Percentiles rank a stretch among this genome's conserved stretches.
Conservation (phyloP, 495 filamentous ascomycete species). For the Aspergillus nidulans region DNA sequence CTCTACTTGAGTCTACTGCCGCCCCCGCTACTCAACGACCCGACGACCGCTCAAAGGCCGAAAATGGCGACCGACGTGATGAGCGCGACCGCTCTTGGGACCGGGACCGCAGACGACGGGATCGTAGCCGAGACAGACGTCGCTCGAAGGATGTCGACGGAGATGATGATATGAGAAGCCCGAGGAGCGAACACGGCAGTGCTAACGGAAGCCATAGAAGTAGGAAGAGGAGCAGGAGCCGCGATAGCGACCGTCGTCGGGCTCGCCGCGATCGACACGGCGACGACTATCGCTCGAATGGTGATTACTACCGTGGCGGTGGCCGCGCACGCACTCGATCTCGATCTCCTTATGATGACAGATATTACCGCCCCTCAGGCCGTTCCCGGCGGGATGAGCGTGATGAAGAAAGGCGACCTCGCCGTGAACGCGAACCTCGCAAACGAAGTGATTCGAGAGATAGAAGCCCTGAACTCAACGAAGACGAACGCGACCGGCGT, state of each 20-base stretch:
- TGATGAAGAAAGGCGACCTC: conserved; percentile 47
- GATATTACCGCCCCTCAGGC: conserved; percentile 72
- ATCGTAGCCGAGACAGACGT: conserved; percentile 64
- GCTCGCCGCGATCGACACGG: conserved; percentile 73
- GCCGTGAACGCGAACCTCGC: conserved; percentile 54
- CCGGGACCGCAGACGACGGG: conserved; percentile 54
- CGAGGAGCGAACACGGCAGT: conserved; percentile 74
- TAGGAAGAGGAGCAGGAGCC: conserved; percentile 77
- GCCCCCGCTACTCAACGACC: conserved; percentile 53
- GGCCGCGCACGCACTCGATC: conserved; percentile 68
- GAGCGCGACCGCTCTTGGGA: conserved; percentile 56
- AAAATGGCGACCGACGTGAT: conserved; percentile 52
- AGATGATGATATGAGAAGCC: conserved; percentile 66
- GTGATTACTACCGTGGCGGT: conserved; percentile 72
- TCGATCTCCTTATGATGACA: conserved; percentile 66
- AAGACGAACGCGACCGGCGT: conserved; percentile 93
- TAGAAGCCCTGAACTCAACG: conserved; percentile 66
- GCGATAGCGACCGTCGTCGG: conserved; percentile 72
- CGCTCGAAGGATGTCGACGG: conserved; percentile 58
- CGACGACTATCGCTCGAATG: conserved; percentile 60
- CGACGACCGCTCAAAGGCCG: conserved; percentile 56
- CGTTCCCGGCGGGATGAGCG: conserved; percentile 50
- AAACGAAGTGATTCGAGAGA: conserved; percentile 49
- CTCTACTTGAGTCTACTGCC: conserved; percentile 86
- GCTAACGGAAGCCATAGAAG: conserved; percentile 77